Conservation (phyloP, 2,329 filamentous ascomycete genomes). For the Xylaria sp. region DNA sequence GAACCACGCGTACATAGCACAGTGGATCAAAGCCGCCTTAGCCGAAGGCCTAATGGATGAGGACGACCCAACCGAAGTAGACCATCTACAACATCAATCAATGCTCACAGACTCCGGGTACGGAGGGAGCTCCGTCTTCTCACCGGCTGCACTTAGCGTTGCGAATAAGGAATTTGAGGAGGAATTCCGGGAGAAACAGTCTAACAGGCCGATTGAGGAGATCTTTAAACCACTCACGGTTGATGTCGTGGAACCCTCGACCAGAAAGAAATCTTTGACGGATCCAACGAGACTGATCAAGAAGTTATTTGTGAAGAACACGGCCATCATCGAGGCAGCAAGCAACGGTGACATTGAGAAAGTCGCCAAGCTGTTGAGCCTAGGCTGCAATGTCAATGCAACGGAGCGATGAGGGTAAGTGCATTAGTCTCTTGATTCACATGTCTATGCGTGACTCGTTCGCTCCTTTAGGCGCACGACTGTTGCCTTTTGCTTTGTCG, state of each 20-base stretch:
- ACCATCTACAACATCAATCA: not conserved
- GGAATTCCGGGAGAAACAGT: conserved; percentile 40
- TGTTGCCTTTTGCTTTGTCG: not conserved
- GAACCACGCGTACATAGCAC: conserved; percentile 41
- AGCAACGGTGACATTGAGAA: conserved; percentile 45
- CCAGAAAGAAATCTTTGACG: conserved; percentile 36
- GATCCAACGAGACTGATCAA: conserved; percentile 41
- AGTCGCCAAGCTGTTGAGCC: conserved; percentile 43
- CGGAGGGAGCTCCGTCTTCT: conserved; percentile 25
- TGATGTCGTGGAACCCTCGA: conserved; percentile 28
- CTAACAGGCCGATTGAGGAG: conserved; percentile 34
- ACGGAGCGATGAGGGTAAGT: conserved; percentile 46
- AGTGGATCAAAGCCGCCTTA: conserved; percentile 44
- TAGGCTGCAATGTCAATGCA: conserved; percentile 47
- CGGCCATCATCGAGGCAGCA: conserved; percentile 46
- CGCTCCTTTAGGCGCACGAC: not conserved
- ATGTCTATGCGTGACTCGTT: not conserved
- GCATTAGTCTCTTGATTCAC: not conserved
- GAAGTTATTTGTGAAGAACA: conserved; percentile 46
- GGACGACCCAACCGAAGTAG: conserved; percentile 32
- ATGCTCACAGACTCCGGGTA: conserved; percentile 36
- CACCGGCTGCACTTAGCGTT: conserved; percentile 36
- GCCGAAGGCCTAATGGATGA: conserved; percentile 44
- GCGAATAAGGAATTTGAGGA: conserved; percentile 45
- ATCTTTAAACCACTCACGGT: conserved; percentile 36